These are phyloP conservation scores for Penicillium lagena DNA, from an alignment of 495 filamentous ascomycete genomes.

Conservation along the genomic window DNA sequence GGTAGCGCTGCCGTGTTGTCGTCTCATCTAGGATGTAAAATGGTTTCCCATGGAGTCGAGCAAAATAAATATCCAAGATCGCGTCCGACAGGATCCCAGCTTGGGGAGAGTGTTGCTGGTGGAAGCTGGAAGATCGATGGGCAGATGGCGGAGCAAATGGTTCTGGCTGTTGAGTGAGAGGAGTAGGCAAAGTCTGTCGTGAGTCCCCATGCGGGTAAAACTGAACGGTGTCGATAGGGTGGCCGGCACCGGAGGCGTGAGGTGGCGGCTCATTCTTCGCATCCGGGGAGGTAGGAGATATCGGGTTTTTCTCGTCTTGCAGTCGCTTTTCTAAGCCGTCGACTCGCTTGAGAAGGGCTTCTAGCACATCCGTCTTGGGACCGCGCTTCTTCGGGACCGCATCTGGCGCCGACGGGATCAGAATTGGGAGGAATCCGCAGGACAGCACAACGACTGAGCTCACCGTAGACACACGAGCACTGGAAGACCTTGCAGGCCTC, in stretches of 20 bases:
- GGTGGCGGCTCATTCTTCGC: constrained; percentile 7
- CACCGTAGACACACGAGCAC: constrained; percentile 84
- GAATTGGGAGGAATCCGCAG: not conserved
- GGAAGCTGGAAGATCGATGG: constrained; percentile 1
- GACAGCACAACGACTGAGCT: constrained; percentile 10
- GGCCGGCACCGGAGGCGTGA: constrained; percentile 10
- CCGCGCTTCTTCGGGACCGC: constrained; percentile 84
- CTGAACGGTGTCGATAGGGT: constrained; percentile 17
- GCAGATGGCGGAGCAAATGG: constrained; percentile 5
- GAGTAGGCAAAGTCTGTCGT: constrained; percentile 3
- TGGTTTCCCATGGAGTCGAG: constrained; percentile 69
- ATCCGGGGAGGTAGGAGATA: constrained; percentile 37
- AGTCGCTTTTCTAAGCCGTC: constrained; percentile 76
- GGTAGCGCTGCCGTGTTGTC: constrained; percentile 57
- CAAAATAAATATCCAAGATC: constrained; percentile 70
- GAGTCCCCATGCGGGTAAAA: constrained; percentile 2
- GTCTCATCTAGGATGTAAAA: constrained; percentile 73
- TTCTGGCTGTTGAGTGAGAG: constrained; percentile 8
- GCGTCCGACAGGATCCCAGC: constrained; percentile 43
- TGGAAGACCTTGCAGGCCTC: constrained; percentile 87
- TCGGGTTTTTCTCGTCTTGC: constrained; percentile 56
- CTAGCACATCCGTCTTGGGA: constrained; percentile 82
- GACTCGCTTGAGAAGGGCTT: constrained; percentile 75
- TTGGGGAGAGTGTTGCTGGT: constrained; percentile 23
- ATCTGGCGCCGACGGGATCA: constrained; percentile 43